A percentile compares a stretch with the other conserved stretches of the same genome.
These are phyloP conservation scores for Gloeopeniophorella convolvens DNA, from an alignment of 768 basidiomycete genomes.

Conservation along the genomic window DNA sequence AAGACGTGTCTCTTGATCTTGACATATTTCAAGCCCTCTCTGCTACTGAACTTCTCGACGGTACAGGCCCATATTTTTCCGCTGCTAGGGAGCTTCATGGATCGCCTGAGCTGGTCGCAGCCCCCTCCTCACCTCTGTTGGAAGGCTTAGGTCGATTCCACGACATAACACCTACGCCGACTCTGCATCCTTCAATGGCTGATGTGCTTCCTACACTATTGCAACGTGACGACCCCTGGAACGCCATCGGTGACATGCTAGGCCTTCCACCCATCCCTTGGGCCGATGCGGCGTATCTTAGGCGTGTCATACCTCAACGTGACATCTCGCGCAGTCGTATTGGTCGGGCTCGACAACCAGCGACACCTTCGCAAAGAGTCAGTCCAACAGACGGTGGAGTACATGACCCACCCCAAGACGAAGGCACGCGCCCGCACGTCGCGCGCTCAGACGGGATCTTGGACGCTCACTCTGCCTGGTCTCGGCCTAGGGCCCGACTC, in stretches of 20 bases:
- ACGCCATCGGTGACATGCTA: slow-evolving; percentile 16
- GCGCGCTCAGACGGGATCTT: too few species aligned
- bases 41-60: neutral
- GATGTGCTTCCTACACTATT: slow-evolving; percentile 12
- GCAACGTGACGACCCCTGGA: slow-evolving; percentile 14
- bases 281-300: slow-evolving; percentile 3
- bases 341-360: neutral
- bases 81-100: neutral
- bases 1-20: neutral
- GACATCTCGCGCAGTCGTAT: neutral
- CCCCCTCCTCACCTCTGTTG: neutral
- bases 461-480: too few species aligned
- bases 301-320: neutral
- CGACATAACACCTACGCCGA: neutral
- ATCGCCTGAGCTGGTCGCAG: neutral
- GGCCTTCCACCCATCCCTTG: slow-evolving; percentile 14
- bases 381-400: neutral
- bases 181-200: neutral
- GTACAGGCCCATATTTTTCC: neutral
- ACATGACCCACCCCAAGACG: too few species aligned
- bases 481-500: too few species aligned
- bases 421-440: too few species aligned
- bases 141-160: neutral
- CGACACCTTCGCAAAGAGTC: neutral
- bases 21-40: neutral